Evolutionary conservation across 2,329 filamentous ascomycete genomes (phyloP).

Genomic region (Fusarium floridanum): DNA sequence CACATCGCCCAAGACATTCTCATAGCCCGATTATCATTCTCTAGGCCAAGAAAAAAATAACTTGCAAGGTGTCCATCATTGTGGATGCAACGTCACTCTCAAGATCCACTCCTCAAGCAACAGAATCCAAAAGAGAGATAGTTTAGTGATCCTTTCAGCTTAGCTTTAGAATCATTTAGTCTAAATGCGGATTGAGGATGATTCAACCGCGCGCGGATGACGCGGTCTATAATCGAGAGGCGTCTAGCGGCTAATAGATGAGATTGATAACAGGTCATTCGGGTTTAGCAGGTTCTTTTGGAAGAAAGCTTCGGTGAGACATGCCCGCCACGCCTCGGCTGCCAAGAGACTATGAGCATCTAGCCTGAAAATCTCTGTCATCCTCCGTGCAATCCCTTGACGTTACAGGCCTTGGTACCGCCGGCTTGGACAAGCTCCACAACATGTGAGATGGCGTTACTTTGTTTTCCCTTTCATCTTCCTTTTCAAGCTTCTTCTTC

Average conservation of each 20-base stretch:
- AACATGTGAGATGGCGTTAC: constrained; percentile 2
- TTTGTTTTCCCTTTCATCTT: background rate
- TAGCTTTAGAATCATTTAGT: background rate
- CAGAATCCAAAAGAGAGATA: background rate
- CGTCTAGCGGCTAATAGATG: constrained; percentile 5
- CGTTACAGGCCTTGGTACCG: background rate
- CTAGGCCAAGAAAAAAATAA: background rate
- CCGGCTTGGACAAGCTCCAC: constrained; percentile 1
- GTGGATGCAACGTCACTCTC: constrained; percentile 6
- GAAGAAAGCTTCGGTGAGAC: background rate
- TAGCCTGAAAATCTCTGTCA: background rate
- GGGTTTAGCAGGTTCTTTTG: background rate
- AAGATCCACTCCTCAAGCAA: background rate
- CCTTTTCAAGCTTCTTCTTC: background rate
- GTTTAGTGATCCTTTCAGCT: background rate
- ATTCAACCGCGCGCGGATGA: constrained; percentile 19
- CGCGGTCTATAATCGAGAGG: constrained; percentile 21
- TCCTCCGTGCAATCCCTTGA: background rate
- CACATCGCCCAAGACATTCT: background rate
- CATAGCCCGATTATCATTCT: background rate
- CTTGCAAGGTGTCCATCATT: background rate
- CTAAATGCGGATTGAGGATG: background rate
- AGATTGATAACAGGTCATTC: constrained; percentile 35
- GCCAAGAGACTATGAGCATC: background rate
- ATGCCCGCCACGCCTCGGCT: too few relatives aligned